Evolutionary conservation across 2,329 filamentous ascomycete species (phyloP).

Genomic region (Fusarium fujikuroi): DNA sequence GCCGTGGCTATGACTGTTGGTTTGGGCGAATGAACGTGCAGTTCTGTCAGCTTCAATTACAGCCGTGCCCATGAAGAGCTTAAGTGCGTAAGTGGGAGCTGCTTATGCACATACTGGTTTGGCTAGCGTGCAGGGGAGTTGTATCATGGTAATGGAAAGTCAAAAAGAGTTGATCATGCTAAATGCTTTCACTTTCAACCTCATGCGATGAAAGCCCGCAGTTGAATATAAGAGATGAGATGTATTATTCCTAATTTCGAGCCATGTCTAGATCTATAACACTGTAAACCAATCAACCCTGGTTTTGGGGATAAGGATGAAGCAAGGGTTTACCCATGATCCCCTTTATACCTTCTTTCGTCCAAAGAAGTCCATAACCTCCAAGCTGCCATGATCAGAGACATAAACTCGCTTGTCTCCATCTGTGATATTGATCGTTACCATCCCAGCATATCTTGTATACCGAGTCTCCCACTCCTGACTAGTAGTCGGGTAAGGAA

Average conservation of each 20-base stretch:
- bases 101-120: background rate
- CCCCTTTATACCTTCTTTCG: background rate
- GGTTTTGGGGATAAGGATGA: background rate
- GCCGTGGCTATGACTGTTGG: background rate
- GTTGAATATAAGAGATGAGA: too few species aligned
- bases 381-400: background rate
- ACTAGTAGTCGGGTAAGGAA: background rate
- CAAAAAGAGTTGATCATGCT: background rate
- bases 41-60: rapidly evolving
- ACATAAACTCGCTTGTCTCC: background rate
- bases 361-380: background rate
- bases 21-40: background rate
- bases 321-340: too few species aligned
- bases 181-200: background rate
- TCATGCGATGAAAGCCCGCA: background rate
- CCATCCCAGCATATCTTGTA: background rate
- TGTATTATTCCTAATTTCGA: background rate
- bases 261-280: rapidly evolving
- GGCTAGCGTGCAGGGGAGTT: rapidly evolving
- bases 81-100: rapidly evolving
- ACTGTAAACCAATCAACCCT: rapidly evolving
- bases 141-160: background rate
- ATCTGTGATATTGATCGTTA: background rate
- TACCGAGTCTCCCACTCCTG: background rate
- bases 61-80: background rate